phyloP scores from a whole-genome alignment of 495 filamentous ascomycete species.

The Neurospora sp. region DNA sequence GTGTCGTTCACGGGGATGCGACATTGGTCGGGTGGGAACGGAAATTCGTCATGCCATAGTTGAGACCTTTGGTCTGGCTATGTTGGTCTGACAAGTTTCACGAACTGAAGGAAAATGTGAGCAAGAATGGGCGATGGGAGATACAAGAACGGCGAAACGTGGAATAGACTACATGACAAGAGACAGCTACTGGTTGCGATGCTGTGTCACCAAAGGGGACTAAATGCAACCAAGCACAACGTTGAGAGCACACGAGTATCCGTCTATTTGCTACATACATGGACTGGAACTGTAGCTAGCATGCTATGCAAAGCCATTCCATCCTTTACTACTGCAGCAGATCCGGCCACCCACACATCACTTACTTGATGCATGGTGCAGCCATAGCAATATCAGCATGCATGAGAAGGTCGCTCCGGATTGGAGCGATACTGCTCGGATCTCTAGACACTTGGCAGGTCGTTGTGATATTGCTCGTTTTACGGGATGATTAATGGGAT shows the following conservation, averaged over 20 bases:
- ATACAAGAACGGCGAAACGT: background rate
- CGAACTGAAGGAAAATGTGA: background rate
- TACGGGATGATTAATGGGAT: background rate
- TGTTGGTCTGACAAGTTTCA: background rate
- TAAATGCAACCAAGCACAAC: background rate
- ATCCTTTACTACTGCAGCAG: background rate
- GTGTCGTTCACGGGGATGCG: background rate
- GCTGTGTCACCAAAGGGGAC: background rate
- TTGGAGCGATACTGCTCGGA: background rate
- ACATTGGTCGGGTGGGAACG: background rate
- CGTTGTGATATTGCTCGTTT: background rate
- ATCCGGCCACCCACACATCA: background rate
- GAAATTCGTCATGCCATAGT: background rate
- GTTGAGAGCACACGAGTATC: background rate
- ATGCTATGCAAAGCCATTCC: background rate
- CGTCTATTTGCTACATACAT: background rate
- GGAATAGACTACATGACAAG: background rate
- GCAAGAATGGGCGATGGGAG: background rate
- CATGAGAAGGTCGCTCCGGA: background rate
- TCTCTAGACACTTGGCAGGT: background rate
- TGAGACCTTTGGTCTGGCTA: background rate
- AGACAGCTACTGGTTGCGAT: background rate
- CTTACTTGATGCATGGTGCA: background rate
- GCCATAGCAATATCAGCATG: background rate
- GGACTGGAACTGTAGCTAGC: background rate